Conservation (phyloP, 371 early-diverging fungal species). For the Apophysomyces trapeziformis region DNA sequence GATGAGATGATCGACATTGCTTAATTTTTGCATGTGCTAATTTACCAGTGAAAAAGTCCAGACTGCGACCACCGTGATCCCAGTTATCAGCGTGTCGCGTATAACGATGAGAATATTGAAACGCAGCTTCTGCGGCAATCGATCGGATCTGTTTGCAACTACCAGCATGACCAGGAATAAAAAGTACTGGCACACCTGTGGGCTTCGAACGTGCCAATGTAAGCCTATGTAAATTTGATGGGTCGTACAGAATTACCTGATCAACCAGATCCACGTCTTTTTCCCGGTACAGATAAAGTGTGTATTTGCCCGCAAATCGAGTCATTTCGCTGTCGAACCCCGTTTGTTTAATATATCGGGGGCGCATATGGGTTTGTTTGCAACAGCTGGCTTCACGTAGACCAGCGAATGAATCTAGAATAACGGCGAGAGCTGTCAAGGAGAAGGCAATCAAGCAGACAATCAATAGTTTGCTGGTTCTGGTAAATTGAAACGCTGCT, state of each 20-base stretch:
- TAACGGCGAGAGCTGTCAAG: constrained; percentile 33
- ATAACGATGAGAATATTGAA: constrained; percentile 55
- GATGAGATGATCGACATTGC: background rate
- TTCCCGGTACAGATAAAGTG: constrained; percentile 81
- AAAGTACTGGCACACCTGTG: constrained; percentile 84
- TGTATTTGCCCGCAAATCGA: constrained; percentile 77
- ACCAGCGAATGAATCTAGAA: constrained; percentile 61
- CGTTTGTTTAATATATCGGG: constrained; percentile 68
- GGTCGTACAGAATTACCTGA: constrained; percentile 32
- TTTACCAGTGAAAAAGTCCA: constrained; percentile 88
- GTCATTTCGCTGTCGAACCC: constrained; percentile 71
- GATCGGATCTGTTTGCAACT: constrained; percentile 89
- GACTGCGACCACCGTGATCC: constrained; percentile 46
- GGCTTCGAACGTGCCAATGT: constrained; percentile 30
- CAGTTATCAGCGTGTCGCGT: constrained; percentile 35
- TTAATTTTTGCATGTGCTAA: background rate
- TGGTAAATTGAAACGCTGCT: constrained; percentile 24
- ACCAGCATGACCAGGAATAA: constrained; percentile 96
- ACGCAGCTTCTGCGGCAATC: constrained; percentile 75
- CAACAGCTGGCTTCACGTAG: constrained; percentile 76
- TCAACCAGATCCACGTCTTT: constrained; percentile 58
- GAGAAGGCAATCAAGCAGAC: constrained; percentile 32
- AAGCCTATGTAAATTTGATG: background rate
- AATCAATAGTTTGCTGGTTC: constrained; percentile 21
- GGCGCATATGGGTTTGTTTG: constrained; percentile 83